Evolutionary conservation across 129 eudicot species (phyloP).

Genomic region (Pulicaria dysenterica): DNA sequence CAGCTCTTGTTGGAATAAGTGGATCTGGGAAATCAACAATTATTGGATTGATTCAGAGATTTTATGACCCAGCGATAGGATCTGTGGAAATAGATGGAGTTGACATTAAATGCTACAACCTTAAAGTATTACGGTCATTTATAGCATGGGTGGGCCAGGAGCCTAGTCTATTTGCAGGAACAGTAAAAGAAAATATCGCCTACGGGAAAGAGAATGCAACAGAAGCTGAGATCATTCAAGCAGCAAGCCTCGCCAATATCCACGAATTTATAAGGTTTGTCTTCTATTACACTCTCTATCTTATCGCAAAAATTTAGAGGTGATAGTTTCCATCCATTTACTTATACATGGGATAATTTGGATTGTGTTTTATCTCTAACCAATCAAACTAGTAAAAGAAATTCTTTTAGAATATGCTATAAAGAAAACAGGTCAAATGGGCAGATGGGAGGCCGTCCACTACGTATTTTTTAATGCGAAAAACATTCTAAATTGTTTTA

Average conservation of each 20-base stretch:
- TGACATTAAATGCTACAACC: conserved; percentile 64
- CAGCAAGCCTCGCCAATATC: conserved; percentile 72
- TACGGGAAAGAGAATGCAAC: conserved; percentile 61
- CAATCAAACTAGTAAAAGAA: not conserved
- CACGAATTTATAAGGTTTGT: conserved; percentile 63
- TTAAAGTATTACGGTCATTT: conserved; percentile 62
- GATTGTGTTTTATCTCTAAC: not conserved
- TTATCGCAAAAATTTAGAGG: conserved; percentile 20
- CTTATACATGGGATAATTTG: not conserved
- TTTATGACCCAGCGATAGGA: conserved; percentile 69
- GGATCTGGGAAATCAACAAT: conserved; percentile 91
- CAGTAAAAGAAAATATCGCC: conserved; percentile 59
- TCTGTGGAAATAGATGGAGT: conserved; percentile 66
- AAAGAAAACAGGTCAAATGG: conserved; percentile 1
- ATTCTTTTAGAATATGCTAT: not conserved
- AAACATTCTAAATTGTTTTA: not conserved
- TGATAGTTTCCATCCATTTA: not conserved
- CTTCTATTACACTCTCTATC: conserved; percentile 18
- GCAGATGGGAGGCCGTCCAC: not conserved
- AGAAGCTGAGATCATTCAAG: conserved; percentile 67
- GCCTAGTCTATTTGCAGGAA: conserved; percentile 76
- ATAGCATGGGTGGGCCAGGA: conserved; percentile 87
- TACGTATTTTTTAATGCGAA: not conserved
- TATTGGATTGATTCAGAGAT: conserved; percentile 68
- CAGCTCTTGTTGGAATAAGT: conserved; percentile 78